A percentile compares a stretch with the other conserved stretches of the same genome.
phyloP scores from a whole-genome alignment of 2,329 filamentous ascomycete species.

The Didymella pinodella region DNA sequence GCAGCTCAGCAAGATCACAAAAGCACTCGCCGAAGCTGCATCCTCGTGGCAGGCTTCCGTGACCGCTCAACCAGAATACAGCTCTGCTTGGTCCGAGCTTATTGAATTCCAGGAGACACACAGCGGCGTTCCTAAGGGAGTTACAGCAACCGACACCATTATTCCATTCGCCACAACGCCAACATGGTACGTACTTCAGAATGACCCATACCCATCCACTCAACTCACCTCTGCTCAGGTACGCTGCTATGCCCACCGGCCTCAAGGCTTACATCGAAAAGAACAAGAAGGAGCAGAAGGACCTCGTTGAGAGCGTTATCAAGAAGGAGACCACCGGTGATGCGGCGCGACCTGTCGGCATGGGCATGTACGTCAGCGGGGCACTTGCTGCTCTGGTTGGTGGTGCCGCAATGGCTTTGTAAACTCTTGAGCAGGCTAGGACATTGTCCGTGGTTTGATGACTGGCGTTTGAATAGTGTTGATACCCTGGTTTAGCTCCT shows the following conservation, averaged over 20 bases:
- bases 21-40: conserved; percentile 5
- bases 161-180: conserved; percentile 16
- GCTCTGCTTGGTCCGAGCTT: conserved; percentile 9
- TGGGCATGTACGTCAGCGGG: conserved; percentile 12
- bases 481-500: conserved; percentile 16
- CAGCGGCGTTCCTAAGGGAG: conserved; percentile 14
- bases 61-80: conserved; percentile 15
- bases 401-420: conserved; percentile 15
- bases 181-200: conserved; percentile 11
- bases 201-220: background rate
- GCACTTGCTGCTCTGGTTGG: conserved; percentile 17
- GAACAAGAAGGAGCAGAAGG: conserved; percentile 8
- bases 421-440: background rate
- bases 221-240: conserved; percentile 11
- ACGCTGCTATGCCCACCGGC: conserved; percentile 21
- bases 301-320: conserved; percentile 10
- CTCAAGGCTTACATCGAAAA: conserved; percentile 16
- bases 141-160: conserved; percentile 18
- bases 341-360: conserved; percentile 3
- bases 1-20: conserved; percentile 7
- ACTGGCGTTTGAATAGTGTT: conserved; percentile 6
- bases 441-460: background rate
- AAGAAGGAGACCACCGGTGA: conserved; percentile 8
- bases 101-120: conserved; percentile 17
- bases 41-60: conserved; percentile 9